Evolutionary conservation across 2,329 filamentous ascomycete genomes (phyloP), one percentile per base, ranked within the genome.

Genomic region (Aspergillus oerlinghausenensis): DNA sequence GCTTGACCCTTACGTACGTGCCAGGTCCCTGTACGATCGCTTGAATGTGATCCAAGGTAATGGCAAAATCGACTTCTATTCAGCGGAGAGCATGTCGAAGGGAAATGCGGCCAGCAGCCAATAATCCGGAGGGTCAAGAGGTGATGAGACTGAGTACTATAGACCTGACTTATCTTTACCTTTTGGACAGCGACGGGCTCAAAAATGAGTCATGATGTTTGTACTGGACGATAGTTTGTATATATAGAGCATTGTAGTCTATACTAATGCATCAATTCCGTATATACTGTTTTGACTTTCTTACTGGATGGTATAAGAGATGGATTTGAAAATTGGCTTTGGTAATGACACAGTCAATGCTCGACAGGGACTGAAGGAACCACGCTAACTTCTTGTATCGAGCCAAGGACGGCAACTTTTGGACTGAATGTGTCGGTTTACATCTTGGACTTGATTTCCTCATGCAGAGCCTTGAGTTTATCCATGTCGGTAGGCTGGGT

Each of bases 361-460:
- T 28, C 10, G n/a, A 19, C 6, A n/a, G 40, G 40, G 19, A 9
- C 19, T 43, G 40, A 43, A 43, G 4, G 32, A 4, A 4, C 40
- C 10, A 23, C 19, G 40, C 40, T 11, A 43, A 23, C 40, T 43
- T 21, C 40, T 4, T 14, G 3, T 11, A 21, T 43, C 11, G 43
- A 23, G 43, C 21, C 21, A 23, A 23, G 26, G 11, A 47, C 23
- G 19, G 21, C n/a, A 19, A 25, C 10, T 26, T 28, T 21, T 19
- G 14, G 29, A 35, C n/a, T 4, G 4, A 8, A 14, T n/a, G 4
- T 10, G 7, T 38, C 2, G 40, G 10, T 59, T 75, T 80, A 96
- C 82, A 97, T 93, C 82, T 92, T 96, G 17, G 88, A 77, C 83
- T 95, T 95, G 70, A 99, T 81, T 55, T 96, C 89, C 73, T 93